phyloP scores from a whole-genome alignment of 257 asterid species.

The Solanum tarijense region DNA sequence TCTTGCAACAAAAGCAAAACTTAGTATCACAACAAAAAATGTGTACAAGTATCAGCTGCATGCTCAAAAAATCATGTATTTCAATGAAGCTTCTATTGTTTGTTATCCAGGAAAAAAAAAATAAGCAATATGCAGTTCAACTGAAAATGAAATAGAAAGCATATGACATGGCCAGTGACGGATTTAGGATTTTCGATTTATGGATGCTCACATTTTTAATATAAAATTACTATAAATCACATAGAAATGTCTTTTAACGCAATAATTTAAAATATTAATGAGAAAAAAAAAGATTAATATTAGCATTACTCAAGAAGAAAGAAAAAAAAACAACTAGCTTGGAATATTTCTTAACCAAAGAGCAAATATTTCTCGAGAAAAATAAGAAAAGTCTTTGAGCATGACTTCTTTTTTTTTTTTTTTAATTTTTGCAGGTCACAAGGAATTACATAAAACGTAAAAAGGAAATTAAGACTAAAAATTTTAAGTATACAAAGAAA shows the following conservation, averaged over 20 bases:
- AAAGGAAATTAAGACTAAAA: neutral
- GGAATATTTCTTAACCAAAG: no score
- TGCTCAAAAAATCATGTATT: neutral
- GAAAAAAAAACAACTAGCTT: neutral
- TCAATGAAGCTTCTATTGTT: no score
- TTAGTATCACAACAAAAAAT: neutral
- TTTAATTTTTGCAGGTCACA: neutral
- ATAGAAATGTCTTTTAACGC: neutral
- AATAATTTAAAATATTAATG: no score
- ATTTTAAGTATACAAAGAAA: no score
- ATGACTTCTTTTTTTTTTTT: no score
- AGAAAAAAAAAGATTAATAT: no score
- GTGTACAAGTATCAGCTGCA: neutral
- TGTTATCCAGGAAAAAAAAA: no score
- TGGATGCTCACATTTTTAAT: neutral
- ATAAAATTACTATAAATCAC: neutral
- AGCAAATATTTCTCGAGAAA: neutral
- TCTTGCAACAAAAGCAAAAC: conserved; percentile 5
- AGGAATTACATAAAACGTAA: no score
- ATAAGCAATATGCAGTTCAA: no score
- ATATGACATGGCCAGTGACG: no score
- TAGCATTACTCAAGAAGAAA: neutral
- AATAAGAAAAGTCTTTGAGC: no score
- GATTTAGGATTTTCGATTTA: neutral
- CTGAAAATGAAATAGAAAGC: no score